Conservation (phyloP, 441 rosid genomes). For the Gossypium davidsonii region DNA sequence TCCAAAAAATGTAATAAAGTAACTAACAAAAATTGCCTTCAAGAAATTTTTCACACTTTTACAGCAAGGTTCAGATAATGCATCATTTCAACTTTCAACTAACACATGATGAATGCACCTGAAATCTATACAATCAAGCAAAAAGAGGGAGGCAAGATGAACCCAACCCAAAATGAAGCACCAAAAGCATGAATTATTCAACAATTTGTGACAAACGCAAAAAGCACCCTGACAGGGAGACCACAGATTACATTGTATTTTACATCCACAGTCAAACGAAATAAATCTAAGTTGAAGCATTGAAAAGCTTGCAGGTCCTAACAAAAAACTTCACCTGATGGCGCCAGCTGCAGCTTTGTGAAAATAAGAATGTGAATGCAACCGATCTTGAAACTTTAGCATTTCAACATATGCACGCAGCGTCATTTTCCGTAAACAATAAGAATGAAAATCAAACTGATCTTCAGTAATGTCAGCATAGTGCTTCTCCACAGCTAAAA, state of each 20-base stretch:
- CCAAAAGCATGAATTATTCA: background rate
- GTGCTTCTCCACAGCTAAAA: conserved; percentile 97
- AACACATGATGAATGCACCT: background rate
- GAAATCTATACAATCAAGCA: background rate
- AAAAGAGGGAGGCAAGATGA: background rate
- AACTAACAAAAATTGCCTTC: background rate
- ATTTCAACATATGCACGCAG: conserved; percentile 95
- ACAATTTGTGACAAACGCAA: background rate
- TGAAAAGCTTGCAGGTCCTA: background rate
- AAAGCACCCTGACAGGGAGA: background rate
- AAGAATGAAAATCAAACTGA: conserved; percentile 97
- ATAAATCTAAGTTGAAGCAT: background rate
- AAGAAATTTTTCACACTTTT: background rate
- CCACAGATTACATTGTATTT: background rate
- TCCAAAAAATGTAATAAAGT: background rate
- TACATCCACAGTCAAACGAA: background rate
- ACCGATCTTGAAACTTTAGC: conserved; percentile 96
- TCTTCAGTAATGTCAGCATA: conserved; percentile 97
- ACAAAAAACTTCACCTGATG: conserved; percentile 56
- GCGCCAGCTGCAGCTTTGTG: conserved; percentile 96
- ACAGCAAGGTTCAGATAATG: background rate
- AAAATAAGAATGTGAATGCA: conserved; percentile 88
- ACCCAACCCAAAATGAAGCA: conserved; percentile 7
- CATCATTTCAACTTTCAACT: background rate
- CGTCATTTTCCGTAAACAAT: conserved; percentile 97